Percentiles rank a stretch among this genome's conserved stretches.
Evolutionary conservation across 768 basidiomycete genomes (phyloP).

Genomic region (Fomitopsis serialis): DNA sequence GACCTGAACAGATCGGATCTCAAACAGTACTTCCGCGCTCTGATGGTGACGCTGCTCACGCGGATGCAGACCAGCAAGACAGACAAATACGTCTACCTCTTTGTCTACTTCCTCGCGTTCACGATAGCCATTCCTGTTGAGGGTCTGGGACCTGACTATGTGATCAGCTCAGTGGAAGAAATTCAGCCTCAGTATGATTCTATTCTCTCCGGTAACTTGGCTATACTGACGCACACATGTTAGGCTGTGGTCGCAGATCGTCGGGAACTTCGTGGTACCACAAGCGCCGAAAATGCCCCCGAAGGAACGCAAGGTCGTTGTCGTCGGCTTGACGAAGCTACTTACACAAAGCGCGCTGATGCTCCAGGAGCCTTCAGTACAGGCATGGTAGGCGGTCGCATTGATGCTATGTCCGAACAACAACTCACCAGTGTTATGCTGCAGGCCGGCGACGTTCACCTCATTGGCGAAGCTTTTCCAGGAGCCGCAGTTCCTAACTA

Average conservation of each 20-base stretch:
- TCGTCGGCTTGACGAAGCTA: conserved; percentile 73
- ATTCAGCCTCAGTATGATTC: conserved; percentile 85
- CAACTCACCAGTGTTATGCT: no score
- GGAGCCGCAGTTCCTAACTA: conserved; percentile 65
- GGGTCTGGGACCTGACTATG: conserved; percentile 71
- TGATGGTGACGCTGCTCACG: conserved; percentile 75
- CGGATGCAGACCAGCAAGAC: conserved; percentile 88
- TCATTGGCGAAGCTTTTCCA: conserved; percentile 73
- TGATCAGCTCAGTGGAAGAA: conserved; percentile 73
- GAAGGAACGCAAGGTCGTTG: conserved; percentile 82
- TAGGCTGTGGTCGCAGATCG: conserved; percentile 76
- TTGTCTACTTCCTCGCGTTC: conserved; percentile 75
- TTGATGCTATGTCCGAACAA: background rate
- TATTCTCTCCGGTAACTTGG: conserved; percentile 1
- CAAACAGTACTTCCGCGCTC: conserved; percentile 66
- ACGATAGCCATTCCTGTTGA: conserved; percentile 69
- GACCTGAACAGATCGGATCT: conserved; percentile 45
- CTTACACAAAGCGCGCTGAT: conserved; percentile 71
- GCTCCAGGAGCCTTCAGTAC: conserved; percentile 55
- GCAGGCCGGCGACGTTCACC: conserved; percentile 66
- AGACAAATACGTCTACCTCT: conserved; percentile 78
- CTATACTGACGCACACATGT: background rate
- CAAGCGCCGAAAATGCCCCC: conserved; percentile 75
- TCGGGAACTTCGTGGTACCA: conserved; percentile 71
- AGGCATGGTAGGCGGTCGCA: conserved; percentile 49